A percentile compares a stretch with the other conserved stretches of the same genome.
Conservation (phyloP, 2,329 filamentous ascomycete species). For the Acephala macrosclerotiorum region DNA sequence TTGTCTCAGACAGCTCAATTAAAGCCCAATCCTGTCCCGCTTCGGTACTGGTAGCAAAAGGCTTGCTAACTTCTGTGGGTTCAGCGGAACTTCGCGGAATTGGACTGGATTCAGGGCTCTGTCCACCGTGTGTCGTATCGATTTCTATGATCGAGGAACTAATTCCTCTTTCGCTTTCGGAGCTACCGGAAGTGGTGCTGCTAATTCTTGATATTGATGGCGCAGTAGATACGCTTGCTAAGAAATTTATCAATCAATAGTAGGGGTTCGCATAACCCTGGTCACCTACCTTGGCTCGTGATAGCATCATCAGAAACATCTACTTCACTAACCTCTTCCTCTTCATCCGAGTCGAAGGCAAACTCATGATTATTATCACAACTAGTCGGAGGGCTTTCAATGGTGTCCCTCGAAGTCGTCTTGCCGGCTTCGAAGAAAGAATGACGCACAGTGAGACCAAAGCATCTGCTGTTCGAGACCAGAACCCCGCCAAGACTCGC, state of each 20-base stretch:
- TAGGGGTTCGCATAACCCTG: too few species aligned
- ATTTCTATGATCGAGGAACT: too few species aligned
- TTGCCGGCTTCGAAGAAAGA: constrained; percentile 26
- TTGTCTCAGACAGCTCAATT: neutral
- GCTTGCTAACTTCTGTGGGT: too few species aligned
- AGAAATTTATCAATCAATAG: neutral
- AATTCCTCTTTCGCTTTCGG: neutral
- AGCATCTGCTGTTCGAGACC: neutral
- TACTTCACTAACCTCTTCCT: neutral
- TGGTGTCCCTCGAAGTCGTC: constrained; percentile 21
- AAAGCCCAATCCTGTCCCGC: neutral
- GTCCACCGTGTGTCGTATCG: too few species aligned
- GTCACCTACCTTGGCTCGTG: neutral
- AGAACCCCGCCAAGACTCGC: constrained; percentile 19
- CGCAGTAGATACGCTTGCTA: neutral
- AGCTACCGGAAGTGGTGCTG: neutral
- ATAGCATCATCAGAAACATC: neutral
- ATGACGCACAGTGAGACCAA: constrained; percentile 13
- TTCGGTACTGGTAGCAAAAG: neutral
- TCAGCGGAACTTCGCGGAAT: too few species aligned
- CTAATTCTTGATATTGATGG: neutral
- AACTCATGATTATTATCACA: neutral
- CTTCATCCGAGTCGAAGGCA: neutral
- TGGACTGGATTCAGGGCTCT: too few species aligned
- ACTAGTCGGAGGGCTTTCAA: too few species aligned